Evolutionary conservation across 768 basidiomycete species (phyloP), one percentile per base, ranked within the genome.

Genomic region (Pulveroboletus sp.): DNA sequence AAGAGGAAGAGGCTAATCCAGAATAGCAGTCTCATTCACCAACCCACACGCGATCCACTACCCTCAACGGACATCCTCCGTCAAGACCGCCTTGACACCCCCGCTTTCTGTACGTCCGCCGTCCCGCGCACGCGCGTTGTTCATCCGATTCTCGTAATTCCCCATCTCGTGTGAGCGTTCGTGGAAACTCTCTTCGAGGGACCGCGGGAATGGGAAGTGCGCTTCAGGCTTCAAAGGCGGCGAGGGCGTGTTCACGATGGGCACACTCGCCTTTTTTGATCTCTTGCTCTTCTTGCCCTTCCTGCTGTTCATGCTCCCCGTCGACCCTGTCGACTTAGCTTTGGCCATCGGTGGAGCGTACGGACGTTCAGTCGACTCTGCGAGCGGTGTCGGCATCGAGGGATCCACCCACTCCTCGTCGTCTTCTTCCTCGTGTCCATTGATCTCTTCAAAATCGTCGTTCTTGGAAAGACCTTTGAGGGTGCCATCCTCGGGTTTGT

Each of bases 51-150:
- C 32, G 32, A 53, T 48, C 40, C 46, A 27, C 43, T 4, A 21
- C 21, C 54, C 39, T 62, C 53, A 63, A 18, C 54, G 53, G 31
- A 50, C 51, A 26, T 66, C 69, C 57, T 78, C 71, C 56, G 78
- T 76, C 63, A 83, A 65, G 41, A 89, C 75, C 10, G 84, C 89
- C 60, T 81, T 84, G 28, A 91, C 86, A n/a, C 89, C 89, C 2
- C 88, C 88, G 60, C 88, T 91, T 71, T 89, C 86, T 54, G 89
- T 91, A 57, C 88, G 73, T 35, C 89, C 89, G 3, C 89, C 88
- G 66, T 90, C 86, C 50, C 86, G 74, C 42, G 83, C 89, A 37
- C 84, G 78, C 26, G 82, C 78, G 4, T 77, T 82, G 61, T 86
- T 83, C 86, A 89, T 86, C 69, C 84, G 73, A 50, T 60, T 69